These are phyloP conservation scores for Crepidotus variabilis DNA, from an alignment of 768 basidiomycete genomes.

Conservation along the genomic window DNA sequence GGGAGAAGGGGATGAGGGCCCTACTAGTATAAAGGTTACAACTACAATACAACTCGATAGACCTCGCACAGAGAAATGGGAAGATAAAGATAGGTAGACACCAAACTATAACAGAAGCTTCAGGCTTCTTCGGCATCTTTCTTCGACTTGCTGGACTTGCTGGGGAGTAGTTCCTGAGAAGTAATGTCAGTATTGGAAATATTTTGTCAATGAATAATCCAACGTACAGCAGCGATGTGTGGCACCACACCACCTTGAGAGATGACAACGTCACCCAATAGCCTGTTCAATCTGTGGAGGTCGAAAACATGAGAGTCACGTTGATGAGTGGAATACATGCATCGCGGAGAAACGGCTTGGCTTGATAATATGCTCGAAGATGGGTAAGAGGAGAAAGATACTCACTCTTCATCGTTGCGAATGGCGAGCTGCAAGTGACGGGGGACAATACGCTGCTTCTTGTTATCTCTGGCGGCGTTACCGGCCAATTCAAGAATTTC, in stretches of 20 bases:
- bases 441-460: conserved; percentile 94
- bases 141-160: conserved; percentile 39
- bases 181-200: conserved; percentile 1
- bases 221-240: conserved; percentile 53
- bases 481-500: conserved; percentile 94
- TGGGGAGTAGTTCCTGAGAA: conserved; percentile 36
- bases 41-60: conserved; percentile 9
- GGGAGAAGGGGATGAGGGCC: too few relatives aligned
- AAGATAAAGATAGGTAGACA: neutral
- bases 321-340: too few relatives aligned
- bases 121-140: conserved; percentile 37
- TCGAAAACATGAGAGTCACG: neutral
- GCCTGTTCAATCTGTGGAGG: conserved; percentile 51
- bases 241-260: conserved; percentile 94
- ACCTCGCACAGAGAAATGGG: neutral
- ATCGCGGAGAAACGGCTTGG: too few relatives aligned
- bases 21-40: neutral
- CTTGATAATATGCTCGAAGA: neutral
- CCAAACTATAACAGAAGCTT: conserved; percentile 9
- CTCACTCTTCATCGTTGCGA: conserved; percentile 88
- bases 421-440: conserved; percentile 94
- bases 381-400: conserved; percentile 6
- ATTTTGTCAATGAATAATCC: neutral
- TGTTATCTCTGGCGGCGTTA: conserved; percentile 86
- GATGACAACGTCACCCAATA: conserved; percentile 83